Percentiles rank a stretch among this genome's conserved stretches.
Conservation (phyloP, 495 filamentous ascomycete genomes). For the Monascus purpureus region DNA sequence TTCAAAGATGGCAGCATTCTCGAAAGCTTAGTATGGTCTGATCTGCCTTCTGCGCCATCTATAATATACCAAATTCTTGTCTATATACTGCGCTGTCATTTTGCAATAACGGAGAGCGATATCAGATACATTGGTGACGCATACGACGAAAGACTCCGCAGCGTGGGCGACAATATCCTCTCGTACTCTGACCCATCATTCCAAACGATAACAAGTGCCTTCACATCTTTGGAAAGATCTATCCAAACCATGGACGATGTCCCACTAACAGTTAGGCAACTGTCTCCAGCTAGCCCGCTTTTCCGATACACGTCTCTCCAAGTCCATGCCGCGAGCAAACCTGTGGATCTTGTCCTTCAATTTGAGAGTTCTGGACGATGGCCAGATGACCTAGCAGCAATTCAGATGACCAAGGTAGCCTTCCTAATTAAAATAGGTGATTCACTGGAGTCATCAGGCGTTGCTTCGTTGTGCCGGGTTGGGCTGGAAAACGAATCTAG, state of each 20-base stretch:
- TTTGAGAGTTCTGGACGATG: slow-evolving; percentile 90
- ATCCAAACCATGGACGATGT: slow-evolving; percentile 62
- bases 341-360: slow-evolving; percentile 61
- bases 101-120: slow-evolving; percentile 35
- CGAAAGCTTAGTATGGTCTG: slow-evolving; percentile 68
- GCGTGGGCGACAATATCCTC: slow-evolving; percentile 21
- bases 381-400: slow-evolving; percentile 80
- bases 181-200: slow-evolving; percentile 35
- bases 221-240: slow-evolving; percentile 56
- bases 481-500: slow-evolving; percentile 65
- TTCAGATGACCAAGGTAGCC: slow-evolving; percentile 86
- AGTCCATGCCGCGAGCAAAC: slow-evolving; percentile 16
- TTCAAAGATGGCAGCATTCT: slow-evolving; percentile 42
- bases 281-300: slow-evolving; percentile 55
- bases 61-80: slow-evolving; percentile 68
- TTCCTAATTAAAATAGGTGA: slow-evolving; percentile 74
- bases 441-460: slow-evolving; percentile 44
- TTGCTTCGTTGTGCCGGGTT: slow-evolving; percentile 41
- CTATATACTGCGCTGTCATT: slow-evolving; percentile 56
- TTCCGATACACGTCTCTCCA: slow-evolving; percentile 58
- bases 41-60: slow-evolving; percentile 39
- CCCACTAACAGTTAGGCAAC: slow-evolving; percentile 64
- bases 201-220: slow-evolving; percentile 42
- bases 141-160: slow-evolving; percentile 41
- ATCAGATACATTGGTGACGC: slow-evolving; percentile 48